phyloP scores from a whole-genome alignment of 257 asterid genomes.

The Anisodus acutangulus region DNA sequence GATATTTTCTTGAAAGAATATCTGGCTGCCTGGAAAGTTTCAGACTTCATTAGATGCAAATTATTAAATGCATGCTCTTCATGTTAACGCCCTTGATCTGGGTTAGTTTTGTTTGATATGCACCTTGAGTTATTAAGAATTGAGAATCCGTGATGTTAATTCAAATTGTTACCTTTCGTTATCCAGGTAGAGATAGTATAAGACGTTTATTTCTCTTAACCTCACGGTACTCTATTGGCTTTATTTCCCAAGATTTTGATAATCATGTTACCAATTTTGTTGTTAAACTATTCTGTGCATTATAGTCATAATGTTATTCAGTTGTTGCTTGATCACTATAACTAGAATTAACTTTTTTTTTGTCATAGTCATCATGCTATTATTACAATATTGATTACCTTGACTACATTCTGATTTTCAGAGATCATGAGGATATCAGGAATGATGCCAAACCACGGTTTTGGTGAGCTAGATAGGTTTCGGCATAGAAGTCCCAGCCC shows the following conservation, averaged over 20 bases:
- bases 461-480: slow-evolving; percentile 78
- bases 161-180: neutral
- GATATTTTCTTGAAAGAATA: slow-evolving; percentile 5
- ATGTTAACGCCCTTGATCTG: slow-evolving; percentile 12
- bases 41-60: neutral
- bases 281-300: neutral
- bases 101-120: neutral
- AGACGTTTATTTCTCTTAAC: neutral
- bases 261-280: neutral
- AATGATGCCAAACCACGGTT: slow-evolving; percentile 79
- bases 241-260: slow-evolving; percentile 9
- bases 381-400: neutral
- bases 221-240: neutral
- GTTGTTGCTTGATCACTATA: neutral
- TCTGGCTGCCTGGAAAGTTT: neutral
- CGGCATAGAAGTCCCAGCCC: slow-evolving; percentile 98
- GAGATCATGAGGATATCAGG: slow-evolving; percentile 79
- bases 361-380: neutral
- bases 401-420: slow-evolving; percentile 31
- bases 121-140: neutral
- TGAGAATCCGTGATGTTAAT: neutral
- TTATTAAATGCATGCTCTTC: neutral
- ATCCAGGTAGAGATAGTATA: neutral
- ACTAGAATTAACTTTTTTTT: neutral
- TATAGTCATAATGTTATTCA: neutral